Percentiles rank a stretch among this genome's conserved stretches.
These are phyloP conservation scores for Rhizopogon sp. DNA, from an alignment of 768 basidiomycete genomes.

Conservation along the genomic window DNA sequence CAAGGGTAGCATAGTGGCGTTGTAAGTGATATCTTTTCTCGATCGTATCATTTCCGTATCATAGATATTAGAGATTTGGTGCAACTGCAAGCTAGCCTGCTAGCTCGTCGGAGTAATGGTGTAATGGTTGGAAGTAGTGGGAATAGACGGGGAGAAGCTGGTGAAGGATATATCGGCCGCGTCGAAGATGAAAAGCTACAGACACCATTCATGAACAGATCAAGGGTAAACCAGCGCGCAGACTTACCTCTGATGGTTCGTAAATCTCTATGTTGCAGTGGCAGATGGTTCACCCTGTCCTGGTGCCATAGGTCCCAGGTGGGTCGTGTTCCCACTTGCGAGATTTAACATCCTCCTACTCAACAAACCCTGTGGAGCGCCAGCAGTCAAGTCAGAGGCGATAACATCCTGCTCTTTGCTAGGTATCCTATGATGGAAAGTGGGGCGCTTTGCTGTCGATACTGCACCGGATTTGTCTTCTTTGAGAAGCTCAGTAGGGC, in stretches of 20 bases:
- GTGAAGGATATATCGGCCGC: background rate
- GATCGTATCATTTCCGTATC: background rate
- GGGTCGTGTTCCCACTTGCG: background rate
- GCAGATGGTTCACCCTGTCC: conserved; percentile 7
- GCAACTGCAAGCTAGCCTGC: background rate
- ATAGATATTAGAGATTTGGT: conserved; percentile 10
- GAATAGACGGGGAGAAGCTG: background rate
- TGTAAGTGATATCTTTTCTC: conserved; percentile 10
- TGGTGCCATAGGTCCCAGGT: conserved; percentile 1
- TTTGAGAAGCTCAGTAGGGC: conserved; percentile 64
- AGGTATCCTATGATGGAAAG: conserved; percentile 44
- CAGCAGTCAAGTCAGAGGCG: background rate
- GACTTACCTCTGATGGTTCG: conserved; percentile 10
- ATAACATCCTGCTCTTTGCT: conserved; percentile 8
- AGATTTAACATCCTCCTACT: conserved; percentile 6
- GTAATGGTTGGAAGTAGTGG: background rate
- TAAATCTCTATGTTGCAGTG: conserved; percentile 11
- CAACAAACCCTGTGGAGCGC: conserved; percentile 2
- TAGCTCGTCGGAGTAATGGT: background rate
- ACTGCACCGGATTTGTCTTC: conserved; percentile 55
- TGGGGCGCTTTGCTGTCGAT: conserved; percentile 61
- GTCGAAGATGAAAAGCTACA: background rate
- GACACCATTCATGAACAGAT: conserved; percentile 6
- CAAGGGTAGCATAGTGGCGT: background rate
- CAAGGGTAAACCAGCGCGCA: background rate